Evolutionary conservation across 1,139 yeast species (phyloP).

Genomic region (Pichia sp.): DNA sequence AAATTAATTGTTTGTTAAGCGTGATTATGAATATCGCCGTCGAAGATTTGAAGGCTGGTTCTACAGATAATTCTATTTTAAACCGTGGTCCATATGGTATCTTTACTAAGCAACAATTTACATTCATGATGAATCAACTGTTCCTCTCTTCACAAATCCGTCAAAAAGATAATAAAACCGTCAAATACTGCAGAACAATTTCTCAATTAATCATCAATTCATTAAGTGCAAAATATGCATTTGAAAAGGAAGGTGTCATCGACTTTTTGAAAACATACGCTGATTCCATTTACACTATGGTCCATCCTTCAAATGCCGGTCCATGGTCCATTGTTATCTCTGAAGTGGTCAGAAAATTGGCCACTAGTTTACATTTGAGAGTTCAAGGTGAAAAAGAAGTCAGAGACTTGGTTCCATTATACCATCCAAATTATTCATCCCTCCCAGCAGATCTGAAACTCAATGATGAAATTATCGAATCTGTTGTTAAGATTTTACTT

Average conservation of each 20-base stretch:
- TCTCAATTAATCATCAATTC: constrained; percentile 67
- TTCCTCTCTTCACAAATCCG: constrained; percentile 40
- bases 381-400: constrained; percentile 45
- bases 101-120: constrained; percentile 62
- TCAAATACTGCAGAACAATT: constrained; percentile 37
- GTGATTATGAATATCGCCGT: constrained; percentile 64
- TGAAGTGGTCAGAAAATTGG: constrained; percentile 55
- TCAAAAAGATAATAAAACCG: constrained; percentile 23
- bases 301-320: constrained; percentile 90
- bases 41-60: constrained; percentile 40
- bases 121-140: constrained; percentile 53
- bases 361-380: constrained; percentile 60
- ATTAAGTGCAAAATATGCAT: constrained; percentile 48
- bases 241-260: constrained; percentile 47
- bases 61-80: constrained; percentile 34
- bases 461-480: constrained; percentile 40
- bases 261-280: constrained; percentile 53
- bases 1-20: constrained; percentile 67
- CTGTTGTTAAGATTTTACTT: constrained; percentile 55
- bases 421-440: constrained; percentile 40
- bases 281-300: constrained; percentile 77
- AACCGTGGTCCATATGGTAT: constrained; percentile 53
- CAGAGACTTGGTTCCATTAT: constrained; percentile 27
- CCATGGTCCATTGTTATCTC: constrained; percentile 78
- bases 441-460: constrained; percentile 49